Evolutionary conservation across 2,329 filamentous ascomycete species (phyloP).

Genomic region (Colletotrichum falcatum): DNA sequence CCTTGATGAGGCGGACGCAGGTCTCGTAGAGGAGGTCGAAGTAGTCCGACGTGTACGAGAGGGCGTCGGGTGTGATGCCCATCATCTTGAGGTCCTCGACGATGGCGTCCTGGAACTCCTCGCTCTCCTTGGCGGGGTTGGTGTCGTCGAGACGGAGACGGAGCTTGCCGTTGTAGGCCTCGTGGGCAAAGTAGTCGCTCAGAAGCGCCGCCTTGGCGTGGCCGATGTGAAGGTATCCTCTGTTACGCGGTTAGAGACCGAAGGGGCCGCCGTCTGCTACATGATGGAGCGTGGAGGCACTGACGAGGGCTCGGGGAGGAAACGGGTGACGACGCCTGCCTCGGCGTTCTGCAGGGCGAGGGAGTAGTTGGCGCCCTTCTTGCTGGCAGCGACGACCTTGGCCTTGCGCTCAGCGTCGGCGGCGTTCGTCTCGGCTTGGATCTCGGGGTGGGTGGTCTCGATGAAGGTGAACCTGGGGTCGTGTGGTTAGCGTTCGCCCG

Average conservation of each 20-base stretch:
- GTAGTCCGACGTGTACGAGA: constrained; percentile 95
- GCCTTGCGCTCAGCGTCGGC: constrained; percentile 76
- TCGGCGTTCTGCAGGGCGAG: constrained; percentile 87
- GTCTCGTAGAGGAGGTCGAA: constrained; percentile 92
- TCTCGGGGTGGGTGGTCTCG: constrained; percentile 83
- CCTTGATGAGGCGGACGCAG: constrained; percentile 85
- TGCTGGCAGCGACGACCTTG: constrained; percentile 76
- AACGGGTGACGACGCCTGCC: constrained; percentile 90
- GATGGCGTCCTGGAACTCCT: constrained; percentile 95
- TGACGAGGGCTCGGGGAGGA: constrained; percentile 92
- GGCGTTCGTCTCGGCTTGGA: constrained; percentile 76
- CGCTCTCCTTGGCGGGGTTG: constrained; percentile 96
- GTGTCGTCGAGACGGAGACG: constrained; percentile 96
- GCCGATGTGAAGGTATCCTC: constrained; percentile 83
- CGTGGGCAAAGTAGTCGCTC: constrained; percentile 97
- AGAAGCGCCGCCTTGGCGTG: constrained; percentile 94
- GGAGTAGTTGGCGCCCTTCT: constrained; percentile 88
- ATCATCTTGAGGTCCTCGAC: constrained; percentile 91
- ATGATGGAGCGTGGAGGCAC: neutral
- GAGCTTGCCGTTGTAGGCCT: constrained; percentile 90
- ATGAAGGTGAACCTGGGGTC: constrained; percentile 77
- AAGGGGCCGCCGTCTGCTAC: no score
- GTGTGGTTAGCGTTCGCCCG: neutral
- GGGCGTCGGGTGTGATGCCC: constrained; percentile 88
- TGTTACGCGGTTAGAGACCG: constrained; percentile 15